A percentile compares a stretch with the other conserved stretches of the same genome.
Conservation (phyloP, 2,329 filamentous ascomycete genomes). For the Pseudogymnoascus sp. region DNA sequence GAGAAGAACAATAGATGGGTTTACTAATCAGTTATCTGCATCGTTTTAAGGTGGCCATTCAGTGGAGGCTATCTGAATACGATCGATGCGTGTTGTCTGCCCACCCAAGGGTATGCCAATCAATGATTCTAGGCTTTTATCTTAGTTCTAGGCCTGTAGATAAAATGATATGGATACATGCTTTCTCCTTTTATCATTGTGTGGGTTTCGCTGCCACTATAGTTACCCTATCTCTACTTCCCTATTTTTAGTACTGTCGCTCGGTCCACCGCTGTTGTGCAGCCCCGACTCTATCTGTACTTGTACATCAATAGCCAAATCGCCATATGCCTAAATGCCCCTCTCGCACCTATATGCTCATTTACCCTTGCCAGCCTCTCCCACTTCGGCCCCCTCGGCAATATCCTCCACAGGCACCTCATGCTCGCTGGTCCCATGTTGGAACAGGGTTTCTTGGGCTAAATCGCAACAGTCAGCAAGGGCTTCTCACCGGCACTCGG, state of each 20-base stretch:
- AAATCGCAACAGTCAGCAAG: conserved; percentile 6
- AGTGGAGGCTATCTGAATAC: not conserved
- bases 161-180: not conserved
- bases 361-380: not conserved
- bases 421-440: conserved; percentile 38
- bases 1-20: not conserved
- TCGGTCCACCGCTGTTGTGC: not conserved
- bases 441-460: conserved; percentile 58
- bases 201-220: not conserved
- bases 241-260: not conserved
- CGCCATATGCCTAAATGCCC: not conserved
- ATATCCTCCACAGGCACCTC: conserved; percentile 19
- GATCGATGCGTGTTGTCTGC: not conserved
- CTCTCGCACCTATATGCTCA: not conserved
- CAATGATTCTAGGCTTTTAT: too few relatives aligned
- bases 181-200: too few relatives aligned
- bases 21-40: not conserved
- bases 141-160: not conserved
- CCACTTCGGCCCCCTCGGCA: conserved; percentile 11
- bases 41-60: not conserved
- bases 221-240: not conserved
- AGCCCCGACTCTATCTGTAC: not conserved
- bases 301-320: not conserved
- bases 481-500: not conserved
- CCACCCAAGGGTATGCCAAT: too few relatives aligned